These are phyloP conservation scores for Sugiyamaella smithiae DNA, from an alignment of 805 yeast species.

Conservation along the genomic window DNA sequence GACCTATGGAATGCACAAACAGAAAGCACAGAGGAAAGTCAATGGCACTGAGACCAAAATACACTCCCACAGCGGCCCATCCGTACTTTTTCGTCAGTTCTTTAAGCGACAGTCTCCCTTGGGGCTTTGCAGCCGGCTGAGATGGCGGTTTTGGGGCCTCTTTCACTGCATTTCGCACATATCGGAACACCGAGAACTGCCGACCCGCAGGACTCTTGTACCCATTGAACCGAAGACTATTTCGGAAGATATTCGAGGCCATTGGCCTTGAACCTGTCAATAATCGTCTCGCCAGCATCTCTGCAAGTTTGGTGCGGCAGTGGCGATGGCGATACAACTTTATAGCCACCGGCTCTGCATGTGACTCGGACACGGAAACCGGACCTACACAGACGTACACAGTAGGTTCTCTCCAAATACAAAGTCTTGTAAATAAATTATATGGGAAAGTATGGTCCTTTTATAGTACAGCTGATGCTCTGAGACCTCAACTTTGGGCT, in stretches of 20 bases:
- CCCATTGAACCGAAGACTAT: background rate
- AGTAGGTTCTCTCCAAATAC: no score
- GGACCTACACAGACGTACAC: no score
- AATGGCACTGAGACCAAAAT: slow-evolving; percentile 63
- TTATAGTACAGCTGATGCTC: no score
- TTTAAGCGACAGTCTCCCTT: slow-evolving; percentile 36
- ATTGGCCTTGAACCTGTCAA: background rate
- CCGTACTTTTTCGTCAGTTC: slow-evolving; percentile 83
- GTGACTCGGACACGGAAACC: no score
- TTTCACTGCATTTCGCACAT: background rate
- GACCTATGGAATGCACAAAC: slow-evolving; percentile 83
- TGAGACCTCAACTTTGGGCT: no score
- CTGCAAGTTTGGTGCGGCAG: slow-evolving; percentile 2
- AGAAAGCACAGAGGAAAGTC: slow-evolving; percentile 84
- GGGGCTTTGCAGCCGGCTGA: background rate
- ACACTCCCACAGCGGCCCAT: slow-evolving; percentile 84
- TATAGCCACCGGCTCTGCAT: no score
- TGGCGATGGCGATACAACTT: background rate
- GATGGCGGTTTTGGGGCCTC: background rate
- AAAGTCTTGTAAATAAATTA: no score
- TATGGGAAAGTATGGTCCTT: no score
- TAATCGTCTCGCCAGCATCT: background rate
- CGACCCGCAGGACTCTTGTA: background rate
- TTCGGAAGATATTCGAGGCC: background rate
- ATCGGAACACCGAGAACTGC: background rate